Conservation (phyloP, 1,139 yeast species). For the Taiozyma onychis region DNA sequence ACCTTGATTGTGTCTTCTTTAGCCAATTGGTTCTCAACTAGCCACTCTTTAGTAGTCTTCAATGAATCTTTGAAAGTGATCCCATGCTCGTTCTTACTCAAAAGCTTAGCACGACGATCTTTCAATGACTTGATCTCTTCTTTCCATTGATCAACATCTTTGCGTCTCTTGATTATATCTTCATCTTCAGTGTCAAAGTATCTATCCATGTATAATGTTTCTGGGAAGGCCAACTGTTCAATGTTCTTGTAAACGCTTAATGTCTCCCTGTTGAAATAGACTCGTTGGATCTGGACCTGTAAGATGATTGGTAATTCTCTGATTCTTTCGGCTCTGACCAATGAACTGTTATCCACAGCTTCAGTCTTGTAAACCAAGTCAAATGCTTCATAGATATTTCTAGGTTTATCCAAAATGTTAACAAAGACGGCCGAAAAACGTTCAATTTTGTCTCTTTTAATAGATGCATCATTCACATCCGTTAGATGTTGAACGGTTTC, state of each 20-base stretch:
- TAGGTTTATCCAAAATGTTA: slow-evolving; percentile 83
- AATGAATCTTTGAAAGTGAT: slow-evolving; percentile 46
- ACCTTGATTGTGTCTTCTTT: slow-evolving; percentile 31
- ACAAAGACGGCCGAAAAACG: slow-evolving; percentile 77
- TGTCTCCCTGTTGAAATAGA: slow-evolving; percentile 73
- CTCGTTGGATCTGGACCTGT: slow-evolving; percentile 92
- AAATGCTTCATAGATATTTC: slow-evolving; percentile 82
- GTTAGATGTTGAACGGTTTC: slow-evolving; percentile 51
- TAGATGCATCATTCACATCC: slow-evolving; percentile 28
- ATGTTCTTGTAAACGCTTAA: slow-evolving; percentile 76
- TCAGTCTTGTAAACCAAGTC: slow-evolving; percentile 76
- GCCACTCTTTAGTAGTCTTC: slow-evolving; percentile 49
- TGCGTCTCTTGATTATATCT: slow-evolving; percentile 43
- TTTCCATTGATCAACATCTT: slow-evolving; percentile 63
- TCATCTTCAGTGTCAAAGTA: slow-evolving; percentile 71
- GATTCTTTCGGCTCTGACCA: slow-evolving; percentile 66
- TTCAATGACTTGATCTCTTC: slow-evolving; percentile 42
- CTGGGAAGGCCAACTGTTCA: slow-evolving; percentile 77
- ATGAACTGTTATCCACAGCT: slow-evolving; percentile 64
- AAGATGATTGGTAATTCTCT: slow-evolving; percentile 70
- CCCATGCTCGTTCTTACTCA: slow-evolving; percentile 40
- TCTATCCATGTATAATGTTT: slow-evolving; percentile 77
- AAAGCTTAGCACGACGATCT: slow-evolving; percentile 36
- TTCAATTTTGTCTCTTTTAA: slow-evolving; percentile 58
- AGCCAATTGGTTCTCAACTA: slow-evolving; percentile 33